Evolutionary conservation across 2,329 filamentous ascomycete genomes (phyloP).

Genomic region (Epichloe aotearoae): DNA sequence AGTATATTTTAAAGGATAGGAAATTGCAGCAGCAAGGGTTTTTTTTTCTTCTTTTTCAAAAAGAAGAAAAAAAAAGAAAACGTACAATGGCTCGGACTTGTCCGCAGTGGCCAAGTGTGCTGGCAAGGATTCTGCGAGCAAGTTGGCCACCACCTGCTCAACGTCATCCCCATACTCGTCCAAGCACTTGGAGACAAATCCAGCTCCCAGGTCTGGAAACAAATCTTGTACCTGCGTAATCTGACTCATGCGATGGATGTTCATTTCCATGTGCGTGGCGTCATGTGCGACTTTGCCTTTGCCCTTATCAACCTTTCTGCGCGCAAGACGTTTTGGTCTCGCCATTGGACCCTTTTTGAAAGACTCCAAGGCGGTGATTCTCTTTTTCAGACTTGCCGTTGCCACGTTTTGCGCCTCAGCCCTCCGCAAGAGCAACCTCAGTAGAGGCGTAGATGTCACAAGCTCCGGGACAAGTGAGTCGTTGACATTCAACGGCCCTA

Average conservation of each 20-base stretch:
- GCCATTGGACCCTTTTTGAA: slow-evolving; percentile 46
- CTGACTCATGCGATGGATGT: slow-evolving; percentile 71
- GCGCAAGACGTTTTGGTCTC: slow-evolving; percentile 36
- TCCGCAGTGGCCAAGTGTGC: slow-evolving; percentile 51
- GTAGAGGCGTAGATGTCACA: slow-evolving; percentile 64
- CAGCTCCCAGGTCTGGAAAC: slow-evolving; percentile 76
- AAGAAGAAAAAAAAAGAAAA: slow-evolving; percentile 6
- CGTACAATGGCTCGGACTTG: slow-evolving; percentile 48
- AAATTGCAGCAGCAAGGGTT: background rate
- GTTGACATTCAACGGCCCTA: slow-evolving; percentile 40
- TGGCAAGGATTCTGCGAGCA: slow-evolving; percentile 68
- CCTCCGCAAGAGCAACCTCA: slow-evolving; percentile 47
- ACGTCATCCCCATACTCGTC: slow-evolving; percentile 67
- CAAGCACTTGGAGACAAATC: slow-evolving; percentile 65
- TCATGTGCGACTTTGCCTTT: slow-evolving; percentile 35
- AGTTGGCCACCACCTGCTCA: slow-evolving; percentile 67
- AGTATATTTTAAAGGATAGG: background rate
- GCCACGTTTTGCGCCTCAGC: slow-evolving; percentile 35
- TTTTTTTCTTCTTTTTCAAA: no score
- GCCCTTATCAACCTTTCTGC: slow-evolving; percentile 50
- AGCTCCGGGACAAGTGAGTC: slow-evolving; percentile 70
- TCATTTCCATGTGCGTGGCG: slow-evolving; percentile 37
- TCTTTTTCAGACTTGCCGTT: slow-evolving; percentile 42
- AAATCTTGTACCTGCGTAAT: slow-evolving; percentile 87
- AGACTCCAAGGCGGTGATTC: slow-evolving; percentile 44